Percentiles rank a stretch among this genome's conserved stretches.
Evolutionary conservation across 2,329 filamentous ascomycete genomes (phyloP).

Genomic region (Aphanocladium album): DNA sequence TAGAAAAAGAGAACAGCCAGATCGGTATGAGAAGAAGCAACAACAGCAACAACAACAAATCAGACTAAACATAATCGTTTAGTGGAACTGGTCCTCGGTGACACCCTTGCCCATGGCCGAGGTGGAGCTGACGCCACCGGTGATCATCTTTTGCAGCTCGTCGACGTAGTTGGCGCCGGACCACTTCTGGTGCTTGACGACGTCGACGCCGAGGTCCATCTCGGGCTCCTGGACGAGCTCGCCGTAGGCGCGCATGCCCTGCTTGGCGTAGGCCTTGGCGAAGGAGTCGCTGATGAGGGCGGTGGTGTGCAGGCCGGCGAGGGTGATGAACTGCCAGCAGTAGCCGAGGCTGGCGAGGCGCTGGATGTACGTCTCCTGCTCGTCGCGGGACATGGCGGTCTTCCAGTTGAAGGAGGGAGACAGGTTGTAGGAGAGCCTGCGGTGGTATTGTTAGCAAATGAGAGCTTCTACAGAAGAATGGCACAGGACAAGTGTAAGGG

Average conservation of each 20-base stretch:
- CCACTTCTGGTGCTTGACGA: constrained; percentile 99
- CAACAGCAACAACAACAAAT: background rate
- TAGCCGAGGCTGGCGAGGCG: constrained; percentile 84
- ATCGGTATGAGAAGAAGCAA: background rate
- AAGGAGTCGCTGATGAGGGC: constrained; percentile 90
- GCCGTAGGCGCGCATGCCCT: constrained; percentile 94
- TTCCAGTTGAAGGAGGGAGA: constrained; percentile 99
- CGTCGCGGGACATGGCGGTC: constrained; percentile 78
- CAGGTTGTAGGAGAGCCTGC: constrained; percentile 91
- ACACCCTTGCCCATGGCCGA: constrained; percentile 97
- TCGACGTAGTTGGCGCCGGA: constrained; percentile 92
- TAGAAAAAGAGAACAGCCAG: background rate
- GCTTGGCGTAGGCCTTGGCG: constrained; percentile 70
- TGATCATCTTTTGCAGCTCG: constrained; percentile 94
- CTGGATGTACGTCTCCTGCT: constrained; percentile 96
- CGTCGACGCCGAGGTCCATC: constrained; percentile 84
- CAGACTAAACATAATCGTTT: constrained; percentile 3
- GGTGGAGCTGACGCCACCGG: constrained; percentile 83
- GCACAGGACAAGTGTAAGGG: background rate
- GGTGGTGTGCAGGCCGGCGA: constrained; percentile 92
- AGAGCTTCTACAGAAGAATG: too few species aligned
- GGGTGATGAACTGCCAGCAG: constrained; percentile 99
- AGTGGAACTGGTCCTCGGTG: constrained; percentile 93
- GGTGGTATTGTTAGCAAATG: constrained; percentile 15
- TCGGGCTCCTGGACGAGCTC: constrained; percentile 97